Evolutionary conservation across 2,329 filamentous ascomycete genomes (phyloP), one percentile per base, ranked within the genome.

Genomic region (Monosporascus sp.): DNA sequence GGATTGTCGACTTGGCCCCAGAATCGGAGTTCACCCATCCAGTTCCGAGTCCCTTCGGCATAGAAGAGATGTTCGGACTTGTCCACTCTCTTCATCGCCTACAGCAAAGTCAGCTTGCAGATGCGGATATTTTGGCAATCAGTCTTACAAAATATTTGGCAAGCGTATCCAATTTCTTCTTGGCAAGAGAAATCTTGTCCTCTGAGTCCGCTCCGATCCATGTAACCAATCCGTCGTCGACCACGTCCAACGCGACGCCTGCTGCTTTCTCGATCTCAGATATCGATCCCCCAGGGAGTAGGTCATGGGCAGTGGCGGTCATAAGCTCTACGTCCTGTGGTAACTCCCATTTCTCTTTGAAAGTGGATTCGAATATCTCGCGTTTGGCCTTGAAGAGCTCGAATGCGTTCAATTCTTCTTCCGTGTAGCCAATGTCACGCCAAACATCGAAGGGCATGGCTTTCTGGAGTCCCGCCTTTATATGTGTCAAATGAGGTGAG

Each of bases 141-240:
- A 9, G 24, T 58, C 63, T 60, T 46, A 66, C 64, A 22, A 55
- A 56, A 22, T 61, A 59, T 24, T 50, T 54, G 5, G 53, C 52
- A 24, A 66, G 17, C 2, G 52, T 62, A 19, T 53, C 49, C 7
- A 66, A 56, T 52, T 65, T 66, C 26, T 38, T 48, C 49, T 61
- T 55, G n/a, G 31, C 59, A 14, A 38, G 24, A 7, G 20, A 41
- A 3, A 60, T 17, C 5, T 34, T 26, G 9, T 59, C 47, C 8
- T 26, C 17, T 3, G 50, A 49, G 7, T 58, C 20, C 14, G 60
- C 64, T 2, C 63, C 63, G 24, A 66, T 55, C 14, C 63, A 61
- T 7, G 56, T 49, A 11, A 50, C 51, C 9, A 48, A 20, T 22
- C 49, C 45, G 16, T 62, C 48, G 9, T 38, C 48, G 41, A 54